Evolutionary conservation across 768 basidiomycete genomes (phyloP).

Genomic region (Russula sp.): DNA sequence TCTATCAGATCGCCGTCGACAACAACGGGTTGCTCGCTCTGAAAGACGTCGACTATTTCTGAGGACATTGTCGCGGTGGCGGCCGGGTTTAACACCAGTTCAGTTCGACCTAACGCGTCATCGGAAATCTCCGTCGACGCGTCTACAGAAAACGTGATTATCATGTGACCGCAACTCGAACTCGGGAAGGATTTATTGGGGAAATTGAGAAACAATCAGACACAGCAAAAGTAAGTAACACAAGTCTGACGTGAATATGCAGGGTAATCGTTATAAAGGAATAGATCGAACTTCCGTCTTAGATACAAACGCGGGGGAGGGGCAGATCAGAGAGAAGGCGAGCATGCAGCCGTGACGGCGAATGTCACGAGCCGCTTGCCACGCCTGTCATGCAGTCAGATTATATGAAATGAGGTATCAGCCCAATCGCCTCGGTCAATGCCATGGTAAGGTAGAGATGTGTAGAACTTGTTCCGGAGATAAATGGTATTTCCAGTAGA

Average conservation of each 20-base stretch:
- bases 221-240: conserved; percentile 3
- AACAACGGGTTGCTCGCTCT: conserved; percentile 44
- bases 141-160: conserved; percentile 15
- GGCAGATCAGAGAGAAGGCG: conserved; percentile 1
- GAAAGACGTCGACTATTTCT: conserved; percentile 40
- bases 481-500: conserved; percentile 5
- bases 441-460: conserved; percentile 13
- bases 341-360: background rate
- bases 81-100: background rate
- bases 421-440: conserved; percentile 12
- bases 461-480: conserved; percentile 12
- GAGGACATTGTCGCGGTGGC: conserved; percentile 6
- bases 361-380: background rate
- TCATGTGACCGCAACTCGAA: conserved; percentile 24
- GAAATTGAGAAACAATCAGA: background rate
- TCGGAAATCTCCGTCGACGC: background rate
- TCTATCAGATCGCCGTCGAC: conserved; percentile 81
- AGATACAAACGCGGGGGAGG: conserved; percentile 9
- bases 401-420: conserved; percentile 27
- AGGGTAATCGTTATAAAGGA: conserved; percentile 18
- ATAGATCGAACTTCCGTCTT: conserved; percentile 21
- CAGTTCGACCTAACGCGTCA: background rate
- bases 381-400: conserved; percentile 1
- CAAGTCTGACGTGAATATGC: conserved; percentile 21
- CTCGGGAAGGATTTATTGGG: background rate